Evolutionary conservation across 208 protist species (phyloP), one percentile per base, ranked within the genome.

Genomic region (Acanthamoeba royreba): DNA sequence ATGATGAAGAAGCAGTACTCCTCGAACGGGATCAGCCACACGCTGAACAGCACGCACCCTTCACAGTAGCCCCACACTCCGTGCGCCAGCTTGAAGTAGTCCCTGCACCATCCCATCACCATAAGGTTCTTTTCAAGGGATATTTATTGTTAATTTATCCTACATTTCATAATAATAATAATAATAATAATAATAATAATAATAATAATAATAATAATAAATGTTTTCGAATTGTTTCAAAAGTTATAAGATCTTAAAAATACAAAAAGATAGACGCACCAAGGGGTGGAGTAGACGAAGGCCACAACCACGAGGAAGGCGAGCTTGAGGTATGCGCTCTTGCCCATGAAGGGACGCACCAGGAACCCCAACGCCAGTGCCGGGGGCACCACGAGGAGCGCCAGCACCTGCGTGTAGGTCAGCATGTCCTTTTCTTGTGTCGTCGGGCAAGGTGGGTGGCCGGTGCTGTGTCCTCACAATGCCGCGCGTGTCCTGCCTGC

Each of bases 31-130:
- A 83, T 83, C 0, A 83, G 72, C 72, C 72, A 83, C 35, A 83
- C 72, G 11, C 42, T 83, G 72, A 83, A 83, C 72, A 83, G 72
- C 19, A 83, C 72, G 72, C 72, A 83, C 42, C 72, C 72, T 31
- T 83, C 22, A 19, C 72, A 83, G 72, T 83, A 83, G 72, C 72
- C 72, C 72, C 72, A 83, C 72, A 83, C 72, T 17, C 72, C 72
- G 15, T 83, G 72, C 4, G 72, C 35, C 72, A 83, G 43, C 72
- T 83, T 83, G 72, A 83, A 83, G 72, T 83, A 83, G 72, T 83
- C 72, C 72, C 72, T 83, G 72, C 49, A 55, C 19, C 19, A 9
- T 25, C 49, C n/a, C n/a, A n/a, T n/a, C n/a, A n/a, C n/a, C n/a
- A n/a, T n/a, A n/a, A n/a, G n/a, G n/a, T n/a, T n/a, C n/a, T n/a